Evolutionary conservation across 2,329 filamentous ascomycete genomes (phyloP).

Genomic region (Neonectria sp.): DNA sequence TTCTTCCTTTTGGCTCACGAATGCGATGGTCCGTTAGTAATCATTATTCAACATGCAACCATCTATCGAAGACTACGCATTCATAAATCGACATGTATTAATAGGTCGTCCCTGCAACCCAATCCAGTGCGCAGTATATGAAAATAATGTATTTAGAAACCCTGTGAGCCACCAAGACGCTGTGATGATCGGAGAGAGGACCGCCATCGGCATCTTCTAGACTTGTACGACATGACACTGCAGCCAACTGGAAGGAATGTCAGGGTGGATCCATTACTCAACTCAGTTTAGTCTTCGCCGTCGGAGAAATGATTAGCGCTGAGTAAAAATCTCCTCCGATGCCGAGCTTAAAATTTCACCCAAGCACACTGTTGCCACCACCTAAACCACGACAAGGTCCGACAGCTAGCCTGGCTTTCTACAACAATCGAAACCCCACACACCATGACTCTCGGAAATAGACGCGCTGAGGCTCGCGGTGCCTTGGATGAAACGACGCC

Average conservation of each 20-base stretch:
- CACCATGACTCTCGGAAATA: not conserved
- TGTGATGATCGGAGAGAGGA: no score
- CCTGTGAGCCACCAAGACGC: no score
- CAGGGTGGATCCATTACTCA: not conserved
- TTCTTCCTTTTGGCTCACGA: no score
- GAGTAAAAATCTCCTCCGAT: not conserved
- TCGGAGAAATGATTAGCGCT: not conserved
- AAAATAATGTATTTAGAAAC: no score
- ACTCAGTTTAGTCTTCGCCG: not conserved
- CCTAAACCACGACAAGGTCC: not conserved
- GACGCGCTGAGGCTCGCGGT: not conserved
- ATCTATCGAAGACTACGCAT: no score
- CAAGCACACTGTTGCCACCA: not conserved
- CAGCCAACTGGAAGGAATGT: not conserved
- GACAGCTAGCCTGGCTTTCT: not conserved
- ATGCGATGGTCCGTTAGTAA: no score
- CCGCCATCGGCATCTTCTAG: no score
- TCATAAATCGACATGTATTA: no score
- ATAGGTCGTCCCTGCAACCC: no score
- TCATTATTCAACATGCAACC: no score
- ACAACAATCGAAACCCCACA: not conserved
- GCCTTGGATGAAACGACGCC: slow-evolving; percentile 30
- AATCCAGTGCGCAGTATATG: no score
- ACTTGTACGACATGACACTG: no score
- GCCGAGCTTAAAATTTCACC: not conserved